Conservation (phyloP, 306 rosid species). For the Trifolium repens region DNA sequence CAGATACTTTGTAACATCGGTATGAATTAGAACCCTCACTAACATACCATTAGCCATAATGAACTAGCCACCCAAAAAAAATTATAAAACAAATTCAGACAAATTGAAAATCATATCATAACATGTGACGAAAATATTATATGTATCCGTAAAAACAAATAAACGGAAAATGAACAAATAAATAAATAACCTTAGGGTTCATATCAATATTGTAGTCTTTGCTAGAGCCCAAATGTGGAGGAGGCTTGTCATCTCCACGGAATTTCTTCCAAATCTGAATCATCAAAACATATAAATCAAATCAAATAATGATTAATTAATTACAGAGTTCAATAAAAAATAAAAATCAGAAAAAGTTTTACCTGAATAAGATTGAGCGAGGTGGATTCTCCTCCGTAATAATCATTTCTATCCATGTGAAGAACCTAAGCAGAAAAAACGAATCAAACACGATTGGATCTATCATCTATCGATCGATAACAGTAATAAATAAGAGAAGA, state of each 20-base stretch:
- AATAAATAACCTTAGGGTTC: constrained; percentile 79
- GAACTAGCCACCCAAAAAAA: constrained; percentile 54
- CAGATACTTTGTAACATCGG: constrained; percentile 95
- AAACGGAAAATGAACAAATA: neutral
- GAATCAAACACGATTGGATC: constrained; percentile 37
- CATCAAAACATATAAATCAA: constrained; percentile 3
- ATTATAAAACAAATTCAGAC: neutral
- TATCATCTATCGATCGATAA: neutral
- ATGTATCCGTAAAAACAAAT: neutral
- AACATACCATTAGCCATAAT: constrained; percentile 98
- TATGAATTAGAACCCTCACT: constrained; percentile 94
- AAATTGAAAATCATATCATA: constrained; percentile 14
- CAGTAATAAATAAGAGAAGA: too few species aligned
- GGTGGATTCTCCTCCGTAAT: constrained; percentile 93
- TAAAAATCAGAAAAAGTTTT: neutral
- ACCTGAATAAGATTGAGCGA: constrained; percentile 94
- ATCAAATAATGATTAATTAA: neutral
- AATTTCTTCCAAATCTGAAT: constrained; percentile 95
- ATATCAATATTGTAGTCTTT: constrained; percentile 96
- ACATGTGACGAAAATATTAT: neutral
- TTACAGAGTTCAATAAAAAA: neutral
- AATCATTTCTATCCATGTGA: constrained; percentile 97
- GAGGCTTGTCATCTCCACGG: constrained; percentile 84
- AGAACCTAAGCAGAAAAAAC: constrained; percentile 60
- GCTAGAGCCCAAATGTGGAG: constrained; percentile 86